These are phyloP conservation scores for Trypanosoma mega DNA, from an alignment of 208 protist species.

Conservation along the genomic window DNA sequence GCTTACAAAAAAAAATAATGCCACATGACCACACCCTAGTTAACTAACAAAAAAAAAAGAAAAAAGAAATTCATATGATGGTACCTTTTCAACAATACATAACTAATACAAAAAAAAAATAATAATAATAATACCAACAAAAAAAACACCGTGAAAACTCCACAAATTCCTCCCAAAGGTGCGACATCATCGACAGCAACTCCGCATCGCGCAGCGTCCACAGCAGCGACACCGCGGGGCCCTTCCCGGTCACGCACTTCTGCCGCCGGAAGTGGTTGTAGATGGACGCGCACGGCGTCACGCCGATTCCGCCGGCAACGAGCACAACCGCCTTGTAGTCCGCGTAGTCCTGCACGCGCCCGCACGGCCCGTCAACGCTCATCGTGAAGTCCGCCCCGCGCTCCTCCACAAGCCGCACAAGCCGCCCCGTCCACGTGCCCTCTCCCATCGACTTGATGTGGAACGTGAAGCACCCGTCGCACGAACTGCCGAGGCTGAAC, in stretches of 20 bases:
- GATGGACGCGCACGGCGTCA: slow-evolving; percentile 43
- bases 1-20: no score
- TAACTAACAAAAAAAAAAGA: no score
- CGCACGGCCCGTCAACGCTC: slow-evolving; percentile 48
- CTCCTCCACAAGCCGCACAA: slow-evolving; percentile 27
- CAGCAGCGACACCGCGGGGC: slow-evolving; percentile 12
- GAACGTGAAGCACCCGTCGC: slow-evolving; percentile 17
- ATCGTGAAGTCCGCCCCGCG: slow-evolving; percentile 27
- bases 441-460: slow-evolving; percentile 58
- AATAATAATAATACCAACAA: not conserved
- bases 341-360: slow-evolving; percentile 31
- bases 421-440: slow-evolving; percentile 39
- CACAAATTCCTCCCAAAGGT: slow-evolving; percentile 11
- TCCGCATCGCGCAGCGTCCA: slow-evolving; percentile 21
- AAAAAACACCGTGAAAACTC: not conserved
- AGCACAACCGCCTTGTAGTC: slow-evolving; percentile 37
- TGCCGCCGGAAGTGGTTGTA: slow-evolving; percentile 27
- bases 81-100: no score
- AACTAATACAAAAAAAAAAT: no score
- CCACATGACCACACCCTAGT: no score
- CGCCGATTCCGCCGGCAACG: slow-evolving; percentile 51
- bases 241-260: not conserved
- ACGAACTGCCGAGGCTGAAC: slow-evolving; percentile 40
- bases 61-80: no score
- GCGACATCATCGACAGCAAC: slow-evolving; percentile 20